Conservation (phyloP, 2,329 filamentous ascomycete species). For the Chaetomium globosum region DNA sequence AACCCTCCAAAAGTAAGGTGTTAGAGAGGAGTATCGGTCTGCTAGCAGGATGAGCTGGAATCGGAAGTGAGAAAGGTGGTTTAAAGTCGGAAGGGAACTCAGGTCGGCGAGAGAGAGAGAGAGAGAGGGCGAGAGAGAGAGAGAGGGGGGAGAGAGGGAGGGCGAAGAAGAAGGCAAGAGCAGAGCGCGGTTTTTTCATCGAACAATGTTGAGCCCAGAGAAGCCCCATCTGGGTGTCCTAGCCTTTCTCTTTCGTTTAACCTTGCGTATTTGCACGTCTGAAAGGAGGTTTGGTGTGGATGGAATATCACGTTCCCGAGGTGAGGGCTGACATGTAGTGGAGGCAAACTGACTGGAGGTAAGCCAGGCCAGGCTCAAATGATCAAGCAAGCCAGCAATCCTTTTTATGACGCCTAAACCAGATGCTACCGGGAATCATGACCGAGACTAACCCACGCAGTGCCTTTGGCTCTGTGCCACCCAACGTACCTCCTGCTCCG, state of each 20-base stretch:
- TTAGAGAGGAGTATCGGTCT: not conserved
- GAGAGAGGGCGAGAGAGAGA: not conserved
- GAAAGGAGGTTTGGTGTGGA: not conserved
- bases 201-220: not conserved
- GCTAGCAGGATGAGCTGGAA: not conserved
- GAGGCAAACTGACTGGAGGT: slow-evolving; percentile 20
- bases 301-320: not conserved
- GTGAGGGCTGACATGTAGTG: slow-evolving; percentile 4
- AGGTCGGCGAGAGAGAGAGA: no score
- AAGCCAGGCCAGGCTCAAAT: slow-evolving; percentile 31
- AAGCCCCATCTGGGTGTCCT: not conserved
- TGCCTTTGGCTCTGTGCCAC: slow-evolving; percentile 22
- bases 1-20: not conserved
- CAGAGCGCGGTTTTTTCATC: not conserved
- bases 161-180: not conserved
- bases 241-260: not conserved
- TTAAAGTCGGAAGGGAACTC: not conserved
- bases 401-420: slow-evolving; percentile 41
- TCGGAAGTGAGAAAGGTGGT: not conserved
- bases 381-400: slow-evolving; percentile 39
- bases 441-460: slow-evolving; percentile 34
- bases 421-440: slow-evolving; percentile 46
- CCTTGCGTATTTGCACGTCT: not conserved
- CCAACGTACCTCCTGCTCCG: slow-evolving; percentile 6
- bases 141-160: not conserved